Evolutionary conservation across 1,139 yeast species (phyloP).

Genomic region (Torulaspora pretoriensis): DNA sequence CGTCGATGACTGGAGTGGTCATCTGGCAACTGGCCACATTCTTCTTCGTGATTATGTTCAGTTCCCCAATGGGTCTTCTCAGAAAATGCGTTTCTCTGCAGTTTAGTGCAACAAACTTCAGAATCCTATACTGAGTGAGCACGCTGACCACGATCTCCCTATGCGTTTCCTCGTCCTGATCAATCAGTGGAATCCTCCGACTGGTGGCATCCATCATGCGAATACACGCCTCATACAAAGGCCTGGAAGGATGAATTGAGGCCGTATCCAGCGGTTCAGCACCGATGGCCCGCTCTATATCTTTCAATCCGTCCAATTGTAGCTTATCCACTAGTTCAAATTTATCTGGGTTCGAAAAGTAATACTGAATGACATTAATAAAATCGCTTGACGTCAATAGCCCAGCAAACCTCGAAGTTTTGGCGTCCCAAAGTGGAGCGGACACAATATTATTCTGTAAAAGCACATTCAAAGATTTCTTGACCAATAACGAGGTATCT

Average conservation of each 20-base stretch:
- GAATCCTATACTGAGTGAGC: conserved; percentile 90
- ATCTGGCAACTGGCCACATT: conserved; percentile 76
- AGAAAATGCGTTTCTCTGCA: conserved; percentile 91
- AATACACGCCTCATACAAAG: conserved; percentile 89
- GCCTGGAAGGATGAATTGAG: conserved; percentile 86
- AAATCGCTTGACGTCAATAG: conserved; percentile 88
- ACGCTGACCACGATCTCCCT: conserved; percentile 94
- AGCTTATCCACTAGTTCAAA: conserved; percentile 84
- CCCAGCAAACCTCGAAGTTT: conserved; percentile 89
- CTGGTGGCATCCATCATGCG: conserved; percentile 88
- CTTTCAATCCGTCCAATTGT: conserved; percentile 78
- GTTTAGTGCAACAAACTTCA: conserved; percentile 91
- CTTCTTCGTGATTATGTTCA: conserved; percentile 58
- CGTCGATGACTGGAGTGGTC: conserved; percentile 93
- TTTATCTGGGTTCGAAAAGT: conserved; percentile 83
- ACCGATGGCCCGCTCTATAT: conserved; percentile 83
- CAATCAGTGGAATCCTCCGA: conserved; percentile 90
- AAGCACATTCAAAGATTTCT: conserved; percentile 83
- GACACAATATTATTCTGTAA: conserved; percentile 92
- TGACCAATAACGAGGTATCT: conserved; percentile 86
- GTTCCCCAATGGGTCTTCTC: conserved; percentile 66
- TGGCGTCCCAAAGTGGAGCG: conserved; percentile 95
- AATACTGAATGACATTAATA: conserved; percentile 91
- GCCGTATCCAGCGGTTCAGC: conserved; percentile 85
- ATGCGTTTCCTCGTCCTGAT: conserved; percentile 87